Evolutionary conservation across 176 grass and related monocot species (phyloP).

Genomic region (Oryza nivara): DNA sequence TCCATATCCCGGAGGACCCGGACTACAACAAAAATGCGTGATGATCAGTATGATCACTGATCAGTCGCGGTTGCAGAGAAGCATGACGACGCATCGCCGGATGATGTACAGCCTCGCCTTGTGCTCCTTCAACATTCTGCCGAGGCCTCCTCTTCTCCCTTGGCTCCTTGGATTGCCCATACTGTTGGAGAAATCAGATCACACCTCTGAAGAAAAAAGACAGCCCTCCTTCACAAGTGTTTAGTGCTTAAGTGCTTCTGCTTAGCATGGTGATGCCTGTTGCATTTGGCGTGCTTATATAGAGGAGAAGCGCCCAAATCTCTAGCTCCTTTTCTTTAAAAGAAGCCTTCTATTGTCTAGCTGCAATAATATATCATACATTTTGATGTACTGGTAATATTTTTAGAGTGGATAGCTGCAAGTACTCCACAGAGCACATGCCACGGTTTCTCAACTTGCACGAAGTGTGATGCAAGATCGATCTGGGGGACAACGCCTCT

Average conservation of each 20-base stretch:
- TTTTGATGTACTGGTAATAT: neutral
- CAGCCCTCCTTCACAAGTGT: neutral
- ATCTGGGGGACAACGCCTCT: conserved; percentile 20
- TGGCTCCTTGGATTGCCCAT: conserved; percentile 27
- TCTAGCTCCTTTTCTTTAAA: neutral
- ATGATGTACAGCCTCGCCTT: no score
- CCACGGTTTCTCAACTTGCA: conserved; percentile 6
- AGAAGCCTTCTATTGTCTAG: no score
- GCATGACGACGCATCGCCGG: no score
- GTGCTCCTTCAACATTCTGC: no score
- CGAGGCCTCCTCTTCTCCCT: conserved; percentile 35
- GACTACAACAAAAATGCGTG: neutral
- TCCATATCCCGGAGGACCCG: no score
- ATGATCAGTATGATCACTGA: neutral
- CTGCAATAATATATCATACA: conserved; percentile 11
- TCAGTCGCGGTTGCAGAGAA: no score
- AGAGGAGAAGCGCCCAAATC: conserved; percentile 15
- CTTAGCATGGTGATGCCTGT: no score
- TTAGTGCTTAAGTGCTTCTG: no score
- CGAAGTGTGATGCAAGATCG: conserved; percentile 33
- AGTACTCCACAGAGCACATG: conserved; percentile 37
- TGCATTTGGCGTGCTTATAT: conserved; percentile 39
- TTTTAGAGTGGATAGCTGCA: conserved; percentile 10
- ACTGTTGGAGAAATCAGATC: neutral
- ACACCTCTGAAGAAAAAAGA: conserved; percentile 13